These are phyloP conservation scores for Barnettozyma populi DNA, from an alignment of 805 yeast genomes.

Conservation along the genomic window DNA sequence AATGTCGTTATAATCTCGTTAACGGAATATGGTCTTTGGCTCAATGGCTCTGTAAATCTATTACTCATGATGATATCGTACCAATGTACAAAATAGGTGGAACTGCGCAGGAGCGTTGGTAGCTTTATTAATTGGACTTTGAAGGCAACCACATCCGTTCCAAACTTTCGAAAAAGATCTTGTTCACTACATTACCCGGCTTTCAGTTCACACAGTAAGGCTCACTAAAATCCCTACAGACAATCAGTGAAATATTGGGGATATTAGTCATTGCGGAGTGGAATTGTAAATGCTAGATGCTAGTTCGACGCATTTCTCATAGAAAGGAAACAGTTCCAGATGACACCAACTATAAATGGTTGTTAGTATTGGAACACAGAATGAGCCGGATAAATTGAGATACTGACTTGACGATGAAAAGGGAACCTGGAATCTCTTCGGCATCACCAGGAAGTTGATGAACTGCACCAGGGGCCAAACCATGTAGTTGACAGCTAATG, in stretches of 20 bases:
- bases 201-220: too few relatives aligned
- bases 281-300: neutral
- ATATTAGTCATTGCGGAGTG: neutral
- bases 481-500: conserved; percentile 60
- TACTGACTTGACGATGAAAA: conserved; percentile 72
- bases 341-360: conserved; percentile 51
- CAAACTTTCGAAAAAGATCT: neutral
- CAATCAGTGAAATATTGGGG: neutral
- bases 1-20: conserved; percentile 36
- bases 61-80: conserved; percentile 19
- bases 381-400: neutral
- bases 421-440: conserved; percentile 77
- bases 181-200: neutral
- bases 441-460: conserved; percentile 65
- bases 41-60: conserved; percentile 30
- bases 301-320: conserved; percentile 57
- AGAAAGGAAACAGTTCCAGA: conserved; percentile 92
- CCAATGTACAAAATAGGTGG: neutral
- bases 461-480: conserved; percentile 86
- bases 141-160: neutral
- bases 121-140: neutral
- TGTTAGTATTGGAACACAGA: conserved; percentile 11
- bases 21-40: conserved; percentile 36
- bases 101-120: neutral
- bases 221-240: neutral